These are phyloP conservation scores for Angomonas desouzai DNA, from an alignment of 208 protist genomes.

Conservation along the genomic window DNA sequence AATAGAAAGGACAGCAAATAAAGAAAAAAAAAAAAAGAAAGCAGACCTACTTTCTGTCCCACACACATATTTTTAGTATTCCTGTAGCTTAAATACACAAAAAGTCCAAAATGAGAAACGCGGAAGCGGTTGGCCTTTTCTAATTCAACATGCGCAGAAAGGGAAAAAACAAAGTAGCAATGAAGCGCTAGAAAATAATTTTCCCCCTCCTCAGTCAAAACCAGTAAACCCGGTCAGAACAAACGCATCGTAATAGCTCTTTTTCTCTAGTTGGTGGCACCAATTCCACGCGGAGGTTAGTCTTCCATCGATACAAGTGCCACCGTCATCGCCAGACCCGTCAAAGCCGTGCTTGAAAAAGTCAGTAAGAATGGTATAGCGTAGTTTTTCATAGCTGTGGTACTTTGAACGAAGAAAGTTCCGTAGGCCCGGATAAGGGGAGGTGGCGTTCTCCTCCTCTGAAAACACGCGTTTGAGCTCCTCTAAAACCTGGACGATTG, in stretches of 20 bases:
- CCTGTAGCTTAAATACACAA: background rate
- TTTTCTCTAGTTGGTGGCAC: constrained; percentile 95
- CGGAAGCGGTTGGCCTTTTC: background rate
- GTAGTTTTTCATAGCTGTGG: constrained; percentile 54
- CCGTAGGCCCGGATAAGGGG: constrained; percentile 58
- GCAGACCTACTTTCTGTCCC: background rate
- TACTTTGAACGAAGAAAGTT: constrained; percentile 80
- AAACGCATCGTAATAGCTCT: constrained; percentile 96
- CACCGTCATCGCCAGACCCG: constrained; percentile 89
- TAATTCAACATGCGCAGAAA: too few relatives aligned
- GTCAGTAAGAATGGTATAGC: constrained; percentile 88
- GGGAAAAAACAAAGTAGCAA: background rate
- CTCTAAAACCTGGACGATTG: constrained; percentile 85
- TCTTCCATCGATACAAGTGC: constrained; percentile 96
- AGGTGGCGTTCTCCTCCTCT: constrained; percentile 15
- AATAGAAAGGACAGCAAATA: constrained; percentile 5
- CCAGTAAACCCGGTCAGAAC: constrained; percentile 93
- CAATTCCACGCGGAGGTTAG: constrained; percentile 98
- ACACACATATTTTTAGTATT: background rate
- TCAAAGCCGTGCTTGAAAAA: constrained; percentile 96
- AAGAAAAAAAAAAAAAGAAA: constrained; percentile 10
- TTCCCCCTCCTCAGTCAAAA: constrained; percentile 85
- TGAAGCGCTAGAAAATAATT: too few relatives aligned
- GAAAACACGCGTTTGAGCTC: constrained; percentile 59
- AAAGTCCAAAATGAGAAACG: background rate